Base-by-base conservation (phyloP, 208 protist genomes). In the Crithidia bombi region DNA sequence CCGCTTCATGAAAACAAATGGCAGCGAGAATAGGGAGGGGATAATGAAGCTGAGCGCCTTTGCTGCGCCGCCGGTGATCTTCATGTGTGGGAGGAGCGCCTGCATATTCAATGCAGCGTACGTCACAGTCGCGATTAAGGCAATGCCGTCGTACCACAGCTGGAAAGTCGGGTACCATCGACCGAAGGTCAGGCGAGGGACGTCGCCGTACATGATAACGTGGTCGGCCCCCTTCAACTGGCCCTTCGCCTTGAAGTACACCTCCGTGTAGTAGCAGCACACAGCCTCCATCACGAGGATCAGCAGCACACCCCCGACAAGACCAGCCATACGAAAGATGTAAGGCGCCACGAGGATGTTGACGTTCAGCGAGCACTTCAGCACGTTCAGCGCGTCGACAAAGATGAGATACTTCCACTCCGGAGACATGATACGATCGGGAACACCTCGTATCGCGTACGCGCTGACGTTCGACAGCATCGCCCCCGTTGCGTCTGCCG, bases 1-100 rank as follows among this genome's bases (percentile, higher is more conserved):
- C n/a, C 74, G 68, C 73, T 86, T 86, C 70, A 82, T 81, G 65
- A 82, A 83, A 17, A 80, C 69, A 32, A 86, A 52, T 1, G 77
- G 76, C n/a, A 83, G 50, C 6, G 55, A 75, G 50, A 79, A 74
- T 14, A 78, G 38, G 1, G 66, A 68, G n/a, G 81, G 81, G 28
- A 86, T 70, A 25, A 81, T 70, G 28, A 81, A 69, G 71, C 70
- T 73, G 25, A 86, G 78, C 21, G 65, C 75, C 17, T 51, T 67
- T 3, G 71, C 65, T 3, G 63, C 41, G 36, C 49, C 44, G 36
- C 58, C 68, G 10, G 19, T 66, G 52, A 81, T 75, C 30, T 65
- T 57, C 78, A 83, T 76, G 25, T 62, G 50, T 0, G 59, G 39
- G 15, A 86, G 66, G 65, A 86, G 61, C 25, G 79, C 69, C 41